These are phyloP conservation scores for Boechera stricta DNA, from an alignment of 345 rosid species.

Conservation along the genomic window DNA sequence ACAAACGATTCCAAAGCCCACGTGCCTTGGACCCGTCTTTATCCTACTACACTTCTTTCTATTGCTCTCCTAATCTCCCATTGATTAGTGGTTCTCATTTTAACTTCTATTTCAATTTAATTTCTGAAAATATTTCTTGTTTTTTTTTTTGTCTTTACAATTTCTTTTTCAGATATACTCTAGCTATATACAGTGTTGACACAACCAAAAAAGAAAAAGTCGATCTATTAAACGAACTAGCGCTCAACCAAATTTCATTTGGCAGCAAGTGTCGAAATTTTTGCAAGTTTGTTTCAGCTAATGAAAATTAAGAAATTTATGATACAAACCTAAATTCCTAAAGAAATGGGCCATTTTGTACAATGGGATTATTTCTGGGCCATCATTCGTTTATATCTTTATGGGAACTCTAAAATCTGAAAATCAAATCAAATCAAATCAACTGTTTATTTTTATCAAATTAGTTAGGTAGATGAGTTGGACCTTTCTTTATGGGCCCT, in stretches of 20 bases:
- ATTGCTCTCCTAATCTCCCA: conserved; percentile 40
- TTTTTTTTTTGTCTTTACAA: background rate
- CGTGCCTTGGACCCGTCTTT: conserved; percentile 43
- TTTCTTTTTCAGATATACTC: background rate
- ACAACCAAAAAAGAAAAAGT: too few relatives aligned
- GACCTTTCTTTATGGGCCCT: background rate
- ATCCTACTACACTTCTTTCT: conserved; percentile 33
- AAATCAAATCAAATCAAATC: too few relatives aligned
- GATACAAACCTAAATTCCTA: background rate
- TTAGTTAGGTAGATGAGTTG: background rate
- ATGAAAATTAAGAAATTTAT: background rate
- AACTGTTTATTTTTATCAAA: too few relatives aligned
- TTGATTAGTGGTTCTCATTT: conserved; percentile 34
- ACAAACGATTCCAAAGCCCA: conserved; percentile 33
- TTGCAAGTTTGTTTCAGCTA: background rate
- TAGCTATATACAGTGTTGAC: background rate
- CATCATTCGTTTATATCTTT: background rate
- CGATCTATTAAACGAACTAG: conserved; percentile 1
- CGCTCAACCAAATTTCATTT: background rate
- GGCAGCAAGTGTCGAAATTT: conserved; percentile 4
- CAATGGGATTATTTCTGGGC: background rate
- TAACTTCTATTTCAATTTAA: background rate
- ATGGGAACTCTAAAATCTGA: background rate
- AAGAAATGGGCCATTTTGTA: background rate
- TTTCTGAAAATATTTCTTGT: background rate